Conservation (phyloP, 192 early-diverging fungal species). For the Neocallimastix lanati region DNA sequence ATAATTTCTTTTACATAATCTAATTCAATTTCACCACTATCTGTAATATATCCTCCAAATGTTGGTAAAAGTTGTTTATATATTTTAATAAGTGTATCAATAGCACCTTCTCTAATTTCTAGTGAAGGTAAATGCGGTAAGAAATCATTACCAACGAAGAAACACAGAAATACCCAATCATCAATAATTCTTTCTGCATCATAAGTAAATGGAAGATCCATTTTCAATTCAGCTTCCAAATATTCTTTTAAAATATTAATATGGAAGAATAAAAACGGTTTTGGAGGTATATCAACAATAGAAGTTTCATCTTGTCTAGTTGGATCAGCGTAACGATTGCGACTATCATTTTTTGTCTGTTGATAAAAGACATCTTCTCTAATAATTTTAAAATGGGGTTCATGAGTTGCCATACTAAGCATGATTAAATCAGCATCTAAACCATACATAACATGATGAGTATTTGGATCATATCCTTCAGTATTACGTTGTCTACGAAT, state of each 20-base stretch:
- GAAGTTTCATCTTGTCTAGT: neutral
- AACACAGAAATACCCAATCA: slow-evolving; percentile 6
- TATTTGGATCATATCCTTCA: slow-evolving; percentile 2
- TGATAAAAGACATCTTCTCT: slow-evolving; percentile 4
- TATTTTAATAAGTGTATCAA: slow-evolving; percentile 1
- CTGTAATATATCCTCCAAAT: slow-evolving; percentile 2
- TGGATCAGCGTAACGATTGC: neutral
- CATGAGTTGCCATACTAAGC: slow-evolving; percentile 4
- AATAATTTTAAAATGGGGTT: slow-evolving; percentile 4
- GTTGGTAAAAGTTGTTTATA: neutral
- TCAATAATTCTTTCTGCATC: slow-evolving; percentile 2
- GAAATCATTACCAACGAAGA: slow-evolving; percentile 7
- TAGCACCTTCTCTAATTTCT: slow-evolving; percentile 5
- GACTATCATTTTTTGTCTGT: neutral
- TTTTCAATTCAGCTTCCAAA: slow-evolving; percentile 1
- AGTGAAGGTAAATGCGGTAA: neutral
- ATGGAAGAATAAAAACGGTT: slow-evolving; percentile 69
- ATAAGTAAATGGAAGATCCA: neutral
- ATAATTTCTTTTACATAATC: slow-evolving; percentile 61
- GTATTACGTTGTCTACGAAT: slow-evolving; percentile 1
- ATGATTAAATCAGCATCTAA: slow-evolving; percentile 6
- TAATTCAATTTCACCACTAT: slow-evolving; percentile 57
- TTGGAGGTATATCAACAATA: slow-evolving; percentile 5
- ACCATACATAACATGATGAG: slow-evolving; percentile 2
- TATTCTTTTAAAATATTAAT: slow-evolving; percentile 68